Conservation (phyloP, 2,329 filamentous ascomycete species). For the Fusarium musae region DNA sequence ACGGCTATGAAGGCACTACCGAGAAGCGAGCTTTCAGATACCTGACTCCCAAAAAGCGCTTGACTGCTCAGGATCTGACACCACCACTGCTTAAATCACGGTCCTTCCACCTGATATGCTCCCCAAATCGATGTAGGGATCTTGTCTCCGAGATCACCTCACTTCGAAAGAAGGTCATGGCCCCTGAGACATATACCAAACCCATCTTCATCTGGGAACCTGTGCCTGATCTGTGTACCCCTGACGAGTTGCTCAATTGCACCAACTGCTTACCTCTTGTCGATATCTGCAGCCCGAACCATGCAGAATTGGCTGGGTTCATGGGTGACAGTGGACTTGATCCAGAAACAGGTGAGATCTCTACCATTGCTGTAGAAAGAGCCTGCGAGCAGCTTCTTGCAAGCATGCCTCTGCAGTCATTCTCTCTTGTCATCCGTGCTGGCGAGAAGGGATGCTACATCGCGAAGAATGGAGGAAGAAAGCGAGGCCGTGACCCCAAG, state of each 20-base stretch:
- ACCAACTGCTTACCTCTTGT: slow-evolving; percentile 71
- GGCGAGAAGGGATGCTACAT: slow-evolving; percentile 79
- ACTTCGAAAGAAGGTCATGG: slow-evolving; percentile 58
- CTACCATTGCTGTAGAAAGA: slow-evolving; percentile 63
- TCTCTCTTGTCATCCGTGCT: slow-evolving; percentile 75
- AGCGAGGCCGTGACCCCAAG: slow-evolving; percentile 49
- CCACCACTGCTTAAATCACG: slow-evolving; percentile 74
- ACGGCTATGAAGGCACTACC: slow-evolving; percentile 80
- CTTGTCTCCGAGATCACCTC: slow-evolving; percentile 77
- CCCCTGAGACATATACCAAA: slow-evolving; percentile 55
- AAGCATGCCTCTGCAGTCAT: slow-evolving; percentile 72
- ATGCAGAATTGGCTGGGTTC: slow-evolving; percentile 86
- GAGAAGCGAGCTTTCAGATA: slow-evolving; percentile 85
- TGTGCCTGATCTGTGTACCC: slow-evolving; percentile 86
- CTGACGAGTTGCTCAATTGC: slow-evolving; percentile 72
- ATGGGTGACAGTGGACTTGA: slow-evolving; percentile 73
- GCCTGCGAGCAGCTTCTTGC: slow-evolving; percentile 71
- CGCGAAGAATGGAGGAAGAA: slow-evolving; percentile 66
- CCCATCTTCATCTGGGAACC: slow-evolving; percentile 95
- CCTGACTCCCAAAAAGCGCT: slow-evolving; percentile 83
- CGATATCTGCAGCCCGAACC: slow-evolving; percentile 81
- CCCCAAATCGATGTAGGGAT: slow-evolving; percentile 78
- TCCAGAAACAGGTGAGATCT: slow-evolving; percentile 65
- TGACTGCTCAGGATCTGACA: slow-evolving; percentile 78
- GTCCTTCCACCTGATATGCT: slow-evolving; percentile 90